Conservation (phyloP, 2,329 filamentous ascomycete genomes). For the Nannizzia gypsea region DNA sequence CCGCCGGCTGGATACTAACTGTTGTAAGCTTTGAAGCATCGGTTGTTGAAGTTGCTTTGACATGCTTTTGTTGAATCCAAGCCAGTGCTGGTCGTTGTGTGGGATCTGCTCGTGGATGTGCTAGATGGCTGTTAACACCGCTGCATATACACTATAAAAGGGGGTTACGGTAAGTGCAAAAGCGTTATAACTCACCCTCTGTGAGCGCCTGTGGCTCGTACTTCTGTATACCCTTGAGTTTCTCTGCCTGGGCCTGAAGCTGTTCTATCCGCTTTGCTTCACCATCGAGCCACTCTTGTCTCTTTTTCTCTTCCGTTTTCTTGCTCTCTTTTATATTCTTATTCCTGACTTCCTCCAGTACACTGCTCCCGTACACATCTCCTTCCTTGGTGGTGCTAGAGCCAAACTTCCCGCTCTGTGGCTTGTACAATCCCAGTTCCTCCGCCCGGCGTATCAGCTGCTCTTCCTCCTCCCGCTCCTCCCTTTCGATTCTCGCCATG, state of each 20-base stretch:
- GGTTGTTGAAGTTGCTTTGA: slow-evolving; percentile 26
- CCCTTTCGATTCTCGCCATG: slow-evolving; percentile 32
- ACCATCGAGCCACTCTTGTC: slow-evolving; percentile 42
- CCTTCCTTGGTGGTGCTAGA: slow-evolving; percentile 31
- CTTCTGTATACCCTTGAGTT: slow-evolving; percentile 27
- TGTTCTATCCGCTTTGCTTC: slow-evolving; percentile 34
- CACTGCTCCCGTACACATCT: slow-evolving; percentile 33
- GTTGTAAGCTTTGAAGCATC: slow-evolving; percentile 27
- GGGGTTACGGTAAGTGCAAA: background rate
- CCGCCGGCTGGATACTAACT: slow-evolving; percentile 19
- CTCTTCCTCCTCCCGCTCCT: slow-evolving; percentile 29
- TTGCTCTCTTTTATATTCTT: slow-evolving; percentile 30
- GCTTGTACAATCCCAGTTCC: slow-evolving; percentile 31
- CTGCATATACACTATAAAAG: background rate
- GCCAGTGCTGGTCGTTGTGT: slow-evolving; percentile 29
- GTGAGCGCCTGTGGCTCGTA: slow-evolving; percentile 26
- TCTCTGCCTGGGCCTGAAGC: slow-evolving; percentile 22
- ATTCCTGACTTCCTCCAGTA: slow-evolving; percentile 30
- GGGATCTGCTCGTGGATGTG: slow-evolving; percentile 32
- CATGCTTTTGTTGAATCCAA: slow-evolving; percentile 34
- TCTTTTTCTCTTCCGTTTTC: slow-evolving; percentile 37
- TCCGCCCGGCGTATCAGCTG: slow-evolving; percentile 28
- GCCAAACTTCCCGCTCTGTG: slow-evolving; percentile 35
- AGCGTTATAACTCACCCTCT: slow-evolving; percentile 26
- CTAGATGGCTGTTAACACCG: slow-evolving; percentile 12